Evolutionary conservation across 192 early-diverging fungal species (phyloP).

Genomic region (Bifiguratus adelaidae): DNA sequence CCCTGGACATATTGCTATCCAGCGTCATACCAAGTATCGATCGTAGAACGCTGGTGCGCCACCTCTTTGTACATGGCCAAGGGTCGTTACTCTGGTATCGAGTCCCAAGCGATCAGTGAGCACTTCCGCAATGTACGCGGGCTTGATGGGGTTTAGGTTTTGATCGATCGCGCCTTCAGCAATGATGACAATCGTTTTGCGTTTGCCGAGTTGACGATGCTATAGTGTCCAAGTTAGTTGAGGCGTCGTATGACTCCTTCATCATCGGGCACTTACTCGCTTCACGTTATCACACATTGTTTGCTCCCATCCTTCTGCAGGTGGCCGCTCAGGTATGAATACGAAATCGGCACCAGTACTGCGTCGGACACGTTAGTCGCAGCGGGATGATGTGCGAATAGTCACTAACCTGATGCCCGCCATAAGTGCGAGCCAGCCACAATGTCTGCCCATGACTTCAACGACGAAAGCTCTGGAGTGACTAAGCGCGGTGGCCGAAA

Average conservation of each 20-base stretch:
- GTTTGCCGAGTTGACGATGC: constrained; percentile 75
- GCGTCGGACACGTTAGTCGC: not conserved
- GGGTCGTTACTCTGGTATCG: constrained; percentile 88
- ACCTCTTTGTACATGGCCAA: constrained; percentile 95
- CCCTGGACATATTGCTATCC: not conserved
- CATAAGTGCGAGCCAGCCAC: constrained; percentile 90
- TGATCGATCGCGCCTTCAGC: constrained; percentile 93
- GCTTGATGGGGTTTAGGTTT: constrained; percentile 76
- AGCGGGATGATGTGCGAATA: not conserved
- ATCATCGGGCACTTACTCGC: constrained; percentile 18
- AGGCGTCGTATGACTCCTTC: not conserved
- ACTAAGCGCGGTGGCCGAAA: constrained; percentile 84
- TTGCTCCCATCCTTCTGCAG: constrained; percentile 77
- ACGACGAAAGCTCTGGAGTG: constrained; percentile 96
- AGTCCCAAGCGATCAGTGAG: constrained; percentile 67
- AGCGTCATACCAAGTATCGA: constrained; percentile 56
- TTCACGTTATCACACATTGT: constrained; percentile 74
- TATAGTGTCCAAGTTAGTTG: not conserved
- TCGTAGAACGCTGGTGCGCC: constrained; percentile 86
- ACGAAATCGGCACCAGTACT: constrained; percentile 90
- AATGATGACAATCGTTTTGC: constrained; percentile 92
- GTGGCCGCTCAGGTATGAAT: constrained; percentile 93
- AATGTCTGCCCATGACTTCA: constrained; percentile 98
- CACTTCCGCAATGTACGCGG: constrained; percentile 75
- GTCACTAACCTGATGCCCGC: constrained; percentile 48